Evolutionary conservation across 805 yeast species (phyloP), one percentile per base, ranked within the genome.

Genomic region (Saturnispora sekii): DNA sequence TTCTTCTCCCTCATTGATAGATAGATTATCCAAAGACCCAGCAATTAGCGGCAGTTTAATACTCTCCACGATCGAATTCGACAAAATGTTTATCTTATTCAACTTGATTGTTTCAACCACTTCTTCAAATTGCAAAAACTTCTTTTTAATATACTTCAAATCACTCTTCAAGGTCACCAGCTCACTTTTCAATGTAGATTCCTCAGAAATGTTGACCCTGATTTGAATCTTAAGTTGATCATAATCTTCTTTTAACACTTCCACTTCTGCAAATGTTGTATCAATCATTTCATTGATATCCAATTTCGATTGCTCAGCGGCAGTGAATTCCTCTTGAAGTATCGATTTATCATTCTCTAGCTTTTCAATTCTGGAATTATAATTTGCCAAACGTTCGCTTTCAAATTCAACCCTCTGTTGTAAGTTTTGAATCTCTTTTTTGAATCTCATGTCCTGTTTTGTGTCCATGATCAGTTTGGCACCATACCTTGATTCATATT

Each of bases 21-120:
- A 81, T 18, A 86, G 64, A 21, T 66, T 70, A 15, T 76, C 81
- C 31, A 84, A 62, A 10, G 77, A 68, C 0, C 88, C 88, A 21
- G 73, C 74, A 5, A 59, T 53, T 29, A 85, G 60, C 1, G 95
- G 94, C 12, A 87, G 55, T 11, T 69, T 65, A 17, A 83, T 68
- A 45, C 75, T 81, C 44, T 84, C 84, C 47, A 89, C 72, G 54
- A 84, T 85, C 62, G 95, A 84, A 50, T 76, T 77, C 50, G 80
- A 78, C 48, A 88, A 67, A 15, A 76, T 65, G 50, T 75, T 73
- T 8, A 76, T 64, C 54, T 81, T 73, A 41, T 79, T 84, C 30
- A 76, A 57, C 48, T 73, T 76, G 5, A 68, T 54, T 47, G 73
- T 73, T 34, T 79, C 78, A 6, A 75, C 53, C 21, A 69, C 70